These are phyloP conservation scores for Termitomyces heimii DNA, from an alignment of 768 basidiomycete species.

Conservation along the genomic window DNA sequence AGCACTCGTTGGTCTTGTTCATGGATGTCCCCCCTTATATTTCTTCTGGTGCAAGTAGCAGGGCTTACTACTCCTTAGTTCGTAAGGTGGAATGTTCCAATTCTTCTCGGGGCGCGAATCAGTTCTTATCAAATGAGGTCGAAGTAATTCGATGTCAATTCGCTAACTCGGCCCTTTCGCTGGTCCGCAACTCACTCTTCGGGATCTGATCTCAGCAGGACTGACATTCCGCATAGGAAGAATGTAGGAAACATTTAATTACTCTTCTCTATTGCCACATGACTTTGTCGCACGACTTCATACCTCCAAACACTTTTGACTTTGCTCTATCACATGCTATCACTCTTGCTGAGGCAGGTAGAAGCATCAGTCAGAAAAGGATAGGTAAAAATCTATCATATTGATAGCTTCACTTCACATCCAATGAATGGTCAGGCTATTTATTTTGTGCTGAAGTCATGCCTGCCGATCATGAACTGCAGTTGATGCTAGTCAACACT, in stretches of 20 bases:
- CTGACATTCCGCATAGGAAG: conserved; percentile 36
- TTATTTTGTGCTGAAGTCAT: conserved; percentile 73
- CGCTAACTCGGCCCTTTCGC: conserved; percentile 38
- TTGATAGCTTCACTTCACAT: not conserved
- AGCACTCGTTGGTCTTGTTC: not conserved
- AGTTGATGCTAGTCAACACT: conserved; percentile 83
- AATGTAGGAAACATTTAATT: conserved; percentile 62
- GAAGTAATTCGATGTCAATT: conserved; percentile 49
- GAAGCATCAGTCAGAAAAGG: conserved; percentile 53
- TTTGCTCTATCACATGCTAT: conserved; percentile 76
- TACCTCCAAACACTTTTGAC: conserved; percentile 42
- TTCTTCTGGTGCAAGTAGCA: conserved; percentile 72
- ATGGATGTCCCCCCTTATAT: conserved; percentile 78
- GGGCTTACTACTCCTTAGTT: conserved; percentile 72
- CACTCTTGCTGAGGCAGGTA: conserved; percentile 68
- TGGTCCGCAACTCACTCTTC: conserved; percentile 37
- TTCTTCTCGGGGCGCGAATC: conserved; percentile 55
- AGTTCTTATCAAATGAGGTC: conserved; percentile 54
- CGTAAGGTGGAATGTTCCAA: conserved; percentile 61
- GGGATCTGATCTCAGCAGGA: conserved; percentile 5
- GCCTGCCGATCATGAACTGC: conserved; percentile 60
- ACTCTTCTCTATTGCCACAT: conserved; percentile 66
- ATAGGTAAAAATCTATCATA: conserved; percentile 43
- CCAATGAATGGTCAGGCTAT: conserved; percentile 50
- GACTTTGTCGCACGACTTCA: conserved; percentile 36